phyloP scores from a whole-genome alignment of 2,329 filamentous ascomycete genomes.

The Xylaria sp. region DNA sequence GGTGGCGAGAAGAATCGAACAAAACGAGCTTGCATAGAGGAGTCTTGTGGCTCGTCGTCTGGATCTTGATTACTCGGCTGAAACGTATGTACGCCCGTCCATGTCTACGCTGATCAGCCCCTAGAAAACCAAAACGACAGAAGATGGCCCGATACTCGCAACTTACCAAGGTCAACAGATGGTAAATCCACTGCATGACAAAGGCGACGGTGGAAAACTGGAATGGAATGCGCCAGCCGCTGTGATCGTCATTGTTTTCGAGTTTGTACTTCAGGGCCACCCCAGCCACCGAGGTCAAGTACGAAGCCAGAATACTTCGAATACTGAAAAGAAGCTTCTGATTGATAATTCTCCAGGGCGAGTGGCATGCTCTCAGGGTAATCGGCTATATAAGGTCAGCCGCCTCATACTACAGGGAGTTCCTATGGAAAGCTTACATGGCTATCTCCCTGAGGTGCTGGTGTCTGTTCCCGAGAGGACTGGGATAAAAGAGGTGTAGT shows the following conservation, averaged over 20 bases:
- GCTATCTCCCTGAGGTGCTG: slow-evolving; percentile 44
- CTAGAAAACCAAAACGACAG: neutral
- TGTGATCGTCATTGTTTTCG: slow-evolving; percentile 54
- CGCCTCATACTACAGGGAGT: neutral
- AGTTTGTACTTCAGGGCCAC: slow-evolving; percentile 61
- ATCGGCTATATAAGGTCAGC: slow-evolving; percentile 58
- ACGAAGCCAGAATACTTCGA: slow-evolving; percentile 56
- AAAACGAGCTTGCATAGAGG: slow-evolving; percentile 52
- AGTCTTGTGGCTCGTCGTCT: slow-evolving; percentile 43
- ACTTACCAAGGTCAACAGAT: slow-evolving; percentile 60
- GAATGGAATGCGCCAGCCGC: slow-evolving; percentile 58
- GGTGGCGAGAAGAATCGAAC: slow-evolving; percentile 60
- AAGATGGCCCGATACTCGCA: neutral
- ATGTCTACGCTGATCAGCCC: slow-evolving; percentile 52
- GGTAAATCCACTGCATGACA: slow-evolving; percentile 58
- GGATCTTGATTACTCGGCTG: slow-evolving; percentile 55
- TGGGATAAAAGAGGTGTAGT: slow-evolving; percentile 47
- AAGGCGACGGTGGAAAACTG: slow-evolving; percentile 62
- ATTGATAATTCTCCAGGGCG: slow-evolving; percentile 60
- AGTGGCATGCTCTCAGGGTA: slow-evolving; percentile 63
- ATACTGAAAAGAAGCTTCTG: slow-evolving; percentile 59
- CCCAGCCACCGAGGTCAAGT: slow-evolving; percentile 56
- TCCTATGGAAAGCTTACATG: slow-evolving; percentile 46
- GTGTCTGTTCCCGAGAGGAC: slow-evolving; percentile 30
- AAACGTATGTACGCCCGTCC: slow-evolving; percentile 65